phyloP scores from a whole-genome alignment of 805 yeast genomes.

The Ogataea ganodermae region DNA sequence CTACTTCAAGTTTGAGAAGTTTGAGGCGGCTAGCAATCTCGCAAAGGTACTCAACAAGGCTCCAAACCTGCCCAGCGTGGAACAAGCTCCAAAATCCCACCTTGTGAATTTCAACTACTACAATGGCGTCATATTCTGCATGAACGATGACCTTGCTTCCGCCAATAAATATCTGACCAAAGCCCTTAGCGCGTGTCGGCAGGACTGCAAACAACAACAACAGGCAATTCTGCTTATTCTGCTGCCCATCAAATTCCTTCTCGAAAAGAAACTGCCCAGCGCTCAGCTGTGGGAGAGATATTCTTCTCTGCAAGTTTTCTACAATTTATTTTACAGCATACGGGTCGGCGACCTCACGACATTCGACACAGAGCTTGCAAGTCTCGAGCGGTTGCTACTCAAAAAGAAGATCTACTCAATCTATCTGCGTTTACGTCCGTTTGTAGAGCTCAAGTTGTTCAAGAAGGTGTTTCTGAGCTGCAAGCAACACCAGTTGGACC shows the following conservation, averaged over 20 bases:
- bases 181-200: conserved; percentile 46
- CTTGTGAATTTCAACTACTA: conserved; percentile 67
- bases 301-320: conserved; percentile 48
- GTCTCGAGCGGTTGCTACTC: conserved; percentile 53
- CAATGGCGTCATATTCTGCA: conserved; percentile 64
- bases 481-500: conserved; percentile 24
- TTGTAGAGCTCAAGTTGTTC: conserved; percentile 54
- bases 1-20: conserved; percentile 65
- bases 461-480: conserved; percentile 40
- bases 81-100: conserved; percentile 48
- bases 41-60: conserved; percentile 67
- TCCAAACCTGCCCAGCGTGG: conserved; percentile 53
- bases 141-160: conserved; percentile 57
- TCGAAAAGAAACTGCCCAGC: conserved; percentile 50
- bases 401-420: conserved; percentile 61
- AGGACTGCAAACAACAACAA: conserved; percentile 38
- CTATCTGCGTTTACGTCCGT: conserved; percentile 51
- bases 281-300: conserved; percentile 39
- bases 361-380: conserved; percentile 48
- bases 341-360: conserved; percentile 54
- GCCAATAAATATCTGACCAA: conserved; percentile 53
- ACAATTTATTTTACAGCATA: conserved; percentile 50
- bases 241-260: conserved; percentile 62
- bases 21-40: conserved; percentile 72
- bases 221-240: conserved; percentile 54